Conservation (phyloP, 345 rosid species). For the Pseudoturritis turrita region DNA sequence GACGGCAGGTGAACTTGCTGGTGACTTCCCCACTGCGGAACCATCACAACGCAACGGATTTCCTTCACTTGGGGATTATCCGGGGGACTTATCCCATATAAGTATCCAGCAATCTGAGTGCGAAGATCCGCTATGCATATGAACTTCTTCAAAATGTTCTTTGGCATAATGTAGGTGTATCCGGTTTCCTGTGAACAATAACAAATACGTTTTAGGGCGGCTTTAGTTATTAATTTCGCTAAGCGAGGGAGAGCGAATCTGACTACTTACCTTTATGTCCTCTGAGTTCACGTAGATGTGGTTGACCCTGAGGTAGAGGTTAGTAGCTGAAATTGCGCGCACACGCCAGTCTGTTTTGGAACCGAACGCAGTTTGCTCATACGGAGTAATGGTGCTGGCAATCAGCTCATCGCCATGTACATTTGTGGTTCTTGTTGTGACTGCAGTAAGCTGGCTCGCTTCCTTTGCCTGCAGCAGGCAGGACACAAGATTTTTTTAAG, state of each 20-base stretch:
- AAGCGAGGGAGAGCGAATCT: neutral
- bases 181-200: slow-evolving; percentile 91
- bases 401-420: slow-evolving; percentile 96
- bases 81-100: slow-evolving; percentile 94
- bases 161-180: slow-evolving; percentile 94
- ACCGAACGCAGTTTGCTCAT: slow-evolving; percentile 84
- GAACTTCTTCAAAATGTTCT: slow-evolving; percentile 93
- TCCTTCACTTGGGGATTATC: slow-evolving; percentile 98
- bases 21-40: slow-evolving; percentile 91
- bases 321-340: slow-evolving; percentile 97
- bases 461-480: slow-evolving; percentile 98
- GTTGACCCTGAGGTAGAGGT: slow-evolving; percentile 90
- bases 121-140: slow-evolving; percentile 95
- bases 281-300: slow-evolving; percentile 94
- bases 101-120: slow-evolving; percentile 86
- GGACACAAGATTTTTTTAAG: too few species aligned
- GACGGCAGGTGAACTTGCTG: slow-evolving; percentile 84
- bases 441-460: slow-evolving; percentile 93
- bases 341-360: slow-evolving; percentile 99
- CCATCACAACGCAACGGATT: slow-evolving; percentile 86
- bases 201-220: too few species aligned
- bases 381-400: slow-evolving; percentile 84
- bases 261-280: slow-evolving; percentile 75
- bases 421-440: slow-evolving; percentile 90
- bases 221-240: too few species aligned